These are phyloP conservation scores for Scenedesmus sp. DNA, from an alignment of 163 green algal species.

Conservation along the genomic window DNA sequence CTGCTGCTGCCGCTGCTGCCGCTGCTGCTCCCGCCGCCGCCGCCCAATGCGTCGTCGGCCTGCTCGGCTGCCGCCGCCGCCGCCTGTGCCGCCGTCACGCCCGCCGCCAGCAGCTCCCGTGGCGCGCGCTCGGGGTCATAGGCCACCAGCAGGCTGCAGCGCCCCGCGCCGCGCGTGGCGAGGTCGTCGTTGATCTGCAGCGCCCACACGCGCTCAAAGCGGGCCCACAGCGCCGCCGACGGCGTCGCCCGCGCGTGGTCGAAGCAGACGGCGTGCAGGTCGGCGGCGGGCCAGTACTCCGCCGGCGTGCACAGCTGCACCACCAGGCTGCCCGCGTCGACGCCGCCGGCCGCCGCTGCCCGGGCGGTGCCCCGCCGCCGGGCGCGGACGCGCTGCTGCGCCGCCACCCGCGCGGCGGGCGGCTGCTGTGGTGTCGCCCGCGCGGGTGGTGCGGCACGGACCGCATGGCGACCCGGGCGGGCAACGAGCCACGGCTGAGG, in stretches of 20 bases:
- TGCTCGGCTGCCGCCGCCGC: constrained; percentile 3
- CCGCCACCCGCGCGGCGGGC: too few relatives aligned
- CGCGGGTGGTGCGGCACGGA: too few relatives aligned
- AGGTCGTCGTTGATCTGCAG: constrained; percentile 56
- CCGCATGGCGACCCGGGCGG: too few relatives aligned
- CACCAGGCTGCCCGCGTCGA: background rate
- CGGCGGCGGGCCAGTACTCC: background rate
- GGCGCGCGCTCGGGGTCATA: background rate
- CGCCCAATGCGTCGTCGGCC: background rate
- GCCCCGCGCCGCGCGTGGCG: constrained; percentile 27
- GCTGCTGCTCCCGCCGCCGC: too few relatives aligned
- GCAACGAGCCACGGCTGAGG: too few relatives aligned
- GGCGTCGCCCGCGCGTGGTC: background rate
- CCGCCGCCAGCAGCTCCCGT: background rate
- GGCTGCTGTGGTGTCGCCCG: too few relatives aligned
- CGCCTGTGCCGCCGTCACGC: background rate
- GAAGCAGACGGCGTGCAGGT: constrained; percentile 26
- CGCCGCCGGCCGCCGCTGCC: background rate
- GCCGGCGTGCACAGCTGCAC: background rate
- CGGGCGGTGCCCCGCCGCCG: too few relatives aligned
- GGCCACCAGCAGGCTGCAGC: constrained; percentile 33
- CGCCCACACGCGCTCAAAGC: constrained; percentile 51
- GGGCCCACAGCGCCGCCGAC: constrained; percentile 13
- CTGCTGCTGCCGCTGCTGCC: constrained; percentile 5
- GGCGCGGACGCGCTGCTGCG: too few relatives aligned